Conservation (phyloP, 306 rosid genomes). For the Spatholobus suberectus region DNA sequence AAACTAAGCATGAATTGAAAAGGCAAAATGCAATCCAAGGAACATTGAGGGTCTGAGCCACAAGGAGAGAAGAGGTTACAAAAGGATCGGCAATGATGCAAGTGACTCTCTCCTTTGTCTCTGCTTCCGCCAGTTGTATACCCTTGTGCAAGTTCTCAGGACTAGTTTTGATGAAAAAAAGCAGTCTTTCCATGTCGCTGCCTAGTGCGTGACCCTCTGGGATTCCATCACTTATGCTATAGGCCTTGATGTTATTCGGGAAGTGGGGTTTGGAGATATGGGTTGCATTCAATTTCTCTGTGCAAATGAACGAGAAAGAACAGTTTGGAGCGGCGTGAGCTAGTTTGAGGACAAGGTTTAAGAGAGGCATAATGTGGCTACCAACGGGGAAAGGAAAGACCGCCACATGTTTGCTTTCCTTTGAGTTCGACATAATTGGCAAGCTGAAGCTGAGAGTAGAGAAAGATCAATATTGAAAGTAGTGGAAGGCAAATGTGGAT, state of each 20-base stretch:
- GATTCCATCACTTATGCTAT: constrained; percentile 37
- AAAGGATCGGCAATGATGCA: constrained; percentile 45
- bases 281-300: neutral
- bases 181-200: neutral
- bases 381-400: constrained; percentile 49
- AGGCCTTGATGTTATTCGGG: constrained; percentile 11
- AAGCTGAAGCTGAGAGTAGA: neutral
- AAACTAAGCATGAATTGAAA: constrained; percentile 29
- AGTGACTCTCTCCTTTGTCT: constrained; percentile 28
- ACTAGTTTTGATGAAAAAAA: constrained; percentile 29
- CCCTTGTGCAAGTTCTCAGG: constrained; percentile 32
- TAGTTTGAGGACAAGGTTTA: constrained; percentile 14
- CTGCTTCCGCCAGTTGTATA: constrained; percentile 34
- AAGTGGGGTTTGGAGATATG: neutral
- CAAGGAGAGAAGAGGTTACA: constrained; percentile 5
- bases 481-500: neutral
- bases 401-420: constrained; percentile 33
- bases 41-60: constrained; percentile 38
- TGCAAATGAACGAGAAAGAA: constrained; percentile 32
- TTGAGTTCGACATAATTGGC: neutral
- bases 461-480: neutral
- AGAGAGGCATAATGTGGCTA: constrained; percentile 28
- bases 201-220: constrained; percentile 16
- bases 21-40: constrained; percentile 40
- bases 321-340: constrained; percentile 10